Base-by-base conservation (phyloP, 257 asterid genomes). In the Thymus mandschuricus region DNA sequence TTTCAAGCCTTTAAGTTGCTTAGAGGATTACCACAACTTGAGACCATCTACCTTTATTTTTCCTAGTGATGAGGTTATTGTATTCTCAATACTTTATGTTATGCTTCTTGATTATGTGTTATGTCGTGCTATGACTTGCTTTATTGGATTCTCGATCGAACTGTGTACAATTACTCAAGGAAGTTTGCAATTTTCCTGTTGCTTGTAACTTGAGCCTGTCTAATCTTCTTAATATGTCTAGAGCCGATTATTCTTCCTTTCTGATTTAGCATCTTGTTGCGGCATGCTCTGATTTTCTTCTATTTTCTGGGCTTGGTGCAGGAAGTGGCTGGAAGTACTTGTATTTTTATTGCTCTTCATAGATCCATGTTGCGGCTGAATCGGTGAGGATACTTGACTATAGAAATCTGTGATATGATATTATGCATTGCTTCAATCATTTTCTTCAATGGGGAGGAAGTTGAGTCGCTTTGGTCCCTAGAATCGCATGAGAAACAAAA, bases 1-100 rank as follows among this genome's bases (percentile, higher is more conserved):
- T 62, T 94, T 94, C 96, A 94, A 94, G 88, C 92, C 97, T 12
- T 78, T 94, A 76, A 86, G 90, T 81, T 91, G 93, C 85, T 83
- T 94, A 59, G 84, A 85, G 81, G 93, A 88, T 72, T 89, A 89
- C 79, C 91, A 94, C 86, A 94, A 94, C 86, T 81, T 91, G 84
- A 88, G 84, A 88, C 99, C 99, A 67, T 86, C 99, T 51, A 89
- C 98, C 76, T 91, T 94, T 81, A 76, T 89, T 73, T 91, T 86
- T 73, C 99, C 99, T 10, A 86, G 95, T 68, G 99, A 94, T 64
- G 97, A 94, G 97, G 98, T 93, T 66, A 48, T 64, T 40, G 48
- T 51, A 2, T 73, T 68, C 68, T 61, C 68, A 56, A n/a, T 27
- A 60, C 61, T 62, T 31, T 45, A 38, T 29, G 21, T 62, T 65